Conservation (phyloP, 73 alveolate species). For the Paramecium bursaria region DNA sequence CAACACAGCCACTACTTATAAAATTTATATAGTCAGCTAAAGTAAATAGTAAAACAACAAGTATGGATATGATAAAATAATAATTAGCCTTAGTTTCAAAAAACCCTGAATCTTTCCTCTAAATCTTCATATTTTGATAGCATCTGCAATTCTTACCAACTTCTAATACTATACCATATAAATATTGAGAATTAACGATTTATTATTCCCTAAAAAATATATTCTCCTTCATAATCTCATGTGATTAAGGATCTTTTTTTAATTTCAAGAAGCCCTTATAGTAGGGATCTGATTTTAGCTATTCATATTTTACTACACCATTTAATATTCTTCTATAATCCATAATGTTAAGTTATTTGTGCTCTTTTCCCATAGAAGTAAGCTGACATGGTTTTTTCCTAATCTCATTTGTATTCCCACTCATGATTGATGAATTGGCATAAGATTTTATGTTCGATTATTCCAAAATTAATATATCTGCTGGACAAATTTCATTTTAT, state of each 20-base stretch:
- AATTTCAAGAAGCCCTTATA: slow-evolving; percentile 64
- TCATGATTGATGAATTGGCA: slow-evolving; percentile 36
- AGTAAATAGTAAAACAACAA: not conserved
- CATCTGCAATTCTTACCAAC: slow-evolving; percentile 49
- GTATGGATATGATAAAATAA: slow-evolving; percentile 1
- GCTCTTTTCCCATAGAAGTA: slow-evolving; percentile 51
- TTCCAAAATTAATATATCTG: slow-evolving; percentile 66
- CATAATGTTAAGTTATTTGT: slow-evolving; percentile 22
- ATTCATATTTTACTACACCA: slow-evolving; percentile 58
- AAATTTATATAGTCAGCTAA: not conserved
- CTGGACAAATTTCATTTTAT: slow-evolving; percentile 70
- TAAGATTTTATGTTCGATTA: slow-evolving; percentile 2
- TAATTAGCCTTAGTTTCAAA: slow-evolving; percentile 27
- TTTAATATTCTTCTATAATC: slow-evolving; percentile 63
- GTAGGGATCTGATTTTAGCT: slow-evolving; percentile 35
- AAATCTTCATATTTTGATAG: not conserved
- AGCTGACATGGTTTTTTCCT: slow-evolving; percentile 60
- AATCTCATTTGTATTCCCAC: slow-evolving; percentile 66
- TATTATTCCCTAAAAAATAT: slow-evolving; percentile 53
- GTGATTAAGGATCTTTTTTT: slow-evolving; percentile 65
- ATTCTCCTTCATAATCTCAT: slow-evolving; percentile 56
- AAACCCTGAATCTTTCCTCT: not conserved
- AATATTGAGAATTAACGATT: not conserved
- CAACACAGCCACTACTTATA: too few species aligned
- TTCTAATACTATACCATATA: slow-evolving; percentile 4